A percentile compares a stretch with the other conserved stretches of the same genome.
These are phyloP conservation scores for Herpotrichia juniperi DNA, from an alignment of 2,329 filamentous ascomycete species.

Conservation along the genomic window DNA sequence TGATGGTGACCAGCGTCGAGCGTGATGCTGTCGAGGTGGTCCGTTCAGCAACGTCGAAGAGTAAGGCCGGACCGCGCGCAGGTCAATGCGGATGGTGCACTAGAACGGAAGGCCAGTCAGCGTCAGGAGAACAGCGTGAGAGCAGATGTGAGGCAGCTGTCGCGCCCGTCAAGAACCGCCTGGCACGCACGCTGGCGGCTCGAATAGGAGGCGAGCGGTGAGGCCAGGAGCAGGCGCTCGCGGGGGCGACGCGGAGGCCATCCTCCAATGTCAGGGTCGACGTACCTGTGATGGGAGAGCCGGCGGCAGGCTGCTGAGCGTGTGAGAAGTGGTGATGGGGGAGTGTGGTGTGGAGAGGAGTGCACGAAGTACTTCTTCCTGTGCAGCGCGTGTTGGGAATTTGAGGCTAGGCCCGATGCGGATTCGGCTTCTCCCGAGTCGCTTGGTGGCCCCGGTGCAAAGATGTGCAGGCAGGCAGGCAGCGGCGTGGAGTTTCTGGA, in stretches of 20 bases:
- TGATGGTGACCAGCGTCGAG: slow-evolving; percentile 26
- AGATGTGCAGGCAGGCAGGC: slow-evolving; percentile 2
- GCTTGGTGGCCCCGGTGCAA: slow-evolving; percentile 11
- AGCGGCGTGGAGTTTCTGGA: slow-evolving; percentile 1
- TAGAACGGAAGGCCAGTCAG: slow-evolving; percentile 39
- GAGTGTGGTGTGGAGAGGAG: slow-evolving; percentile 27
- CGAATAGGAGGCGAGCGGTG: slow-evolving; percentile 44
- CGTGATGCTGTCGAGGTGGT: slow-evolving; percentile 31
- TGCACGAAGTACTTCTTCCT: slow-evolving; percentile 47
- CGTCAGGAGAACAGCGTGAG: slow-evolving; percentile 18
- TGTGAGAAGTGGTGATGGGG: slow-evolving; percentile 27
- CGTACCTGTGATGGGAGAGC: slow-evolving; percentile 39
- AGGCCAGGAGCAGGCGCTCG: slow-evolving; percentile 33
- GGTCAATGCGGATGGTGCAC: slow-evolving; percentile 48
- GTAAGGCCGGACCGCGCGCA: slow-evolving; percentile 42
- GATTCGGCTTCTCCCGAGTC: slow-evolving; percentile 30
- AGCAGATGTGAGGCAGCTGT: slow-evolving; percentile 12
- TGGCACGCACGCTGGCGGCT: slow-evolving; percentile 35
- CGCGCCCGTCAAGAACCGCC: slow-evolving; percentile 27
- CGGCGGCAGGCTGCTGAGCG: slow-evolving; percentile 29
- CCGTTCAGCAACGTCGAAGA: slow-evolving; percentile 35
- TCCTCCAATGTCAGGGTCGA: slow-evolving; percentile 22
- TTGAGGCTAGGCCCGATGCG: slow-evolving; percentile 29
- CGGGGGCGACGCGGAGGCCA: slow-evolving; percentile 25
- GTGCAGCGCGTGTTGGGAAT: slow-evolving; percentile 43